Evolutionary conservation across 768 basidiomycete genomes (phyloP).

Genomic region (Mrakia blollopis): DNA sequence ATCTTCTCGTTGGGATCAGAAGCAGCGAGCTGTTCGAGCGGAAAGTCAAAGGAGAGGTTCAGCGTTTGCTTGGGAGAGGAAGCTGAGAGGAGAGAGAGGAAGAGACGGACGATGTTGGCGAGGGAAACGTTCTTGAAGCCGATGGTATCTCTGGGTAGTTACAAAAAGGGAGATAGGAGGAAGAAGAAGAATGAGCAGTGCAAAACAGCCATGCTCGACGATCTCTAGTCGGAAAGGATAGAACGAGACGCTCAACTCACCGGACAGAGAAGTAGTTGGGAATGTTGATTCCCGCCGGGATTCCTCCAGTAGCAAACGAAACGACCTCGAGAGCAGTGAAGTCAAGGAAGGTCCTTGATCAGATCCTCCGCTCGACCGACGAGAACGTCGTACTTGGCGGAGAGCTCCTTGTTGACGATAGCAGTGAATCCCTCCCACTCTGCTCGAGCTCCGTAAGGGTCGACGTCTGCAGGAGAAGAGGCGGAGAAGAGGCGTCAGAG

Average conservation of each 20-base stretch:
- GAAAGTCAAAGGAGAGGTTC: too few species aligned
- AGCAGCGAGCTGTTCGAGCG: conserved; percentile 55
- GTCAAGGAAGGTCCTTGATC: too few species aligned
- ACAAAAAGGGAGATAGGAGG: too few species aligned
- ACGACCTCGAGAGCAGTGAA: conserved; percentile 41
- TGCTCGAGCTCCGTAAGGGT: conserved; percentile 83
- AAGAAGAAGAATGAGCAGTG: too few species aligned
- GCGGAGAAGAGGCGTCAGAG: not conserved
- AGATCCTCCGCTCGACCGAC: conserved; percentile 64
- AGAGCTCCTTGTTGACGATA: conserved; percentile 61
- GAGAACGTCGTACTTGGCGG: conserved; percentile 71
- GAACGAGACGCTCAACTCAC: conserved; percentile 53
- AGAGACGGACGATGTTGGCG: too few species aligned
- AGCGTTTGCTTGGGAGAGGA: too few species aligned
- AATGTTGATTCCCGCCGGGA: conserved; percentile 74
- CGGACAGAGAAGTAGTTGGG: conserved; percentile 71
- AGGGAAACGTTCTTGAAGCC: too few species aligned
- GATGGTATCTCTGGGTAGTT: too few species aligned
- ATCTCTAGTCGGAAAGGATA: too few species aligned
- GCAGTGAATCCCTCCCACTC: conserved; percentile 71
- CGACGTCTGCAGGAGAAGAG: conserved; percentile 38
- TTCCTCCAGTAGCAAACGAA: conserved; percentile 79
- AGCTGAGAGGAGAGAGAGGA: too few species aligned
- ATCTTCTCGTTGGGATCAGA: conserved; percentile 76
- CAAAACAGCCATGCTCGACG: too few species aligned